phyloP scores from a whole-genome alignment of 2,329 filamentous ascomycete species.

The Fusarium tuaranense region DNA sequence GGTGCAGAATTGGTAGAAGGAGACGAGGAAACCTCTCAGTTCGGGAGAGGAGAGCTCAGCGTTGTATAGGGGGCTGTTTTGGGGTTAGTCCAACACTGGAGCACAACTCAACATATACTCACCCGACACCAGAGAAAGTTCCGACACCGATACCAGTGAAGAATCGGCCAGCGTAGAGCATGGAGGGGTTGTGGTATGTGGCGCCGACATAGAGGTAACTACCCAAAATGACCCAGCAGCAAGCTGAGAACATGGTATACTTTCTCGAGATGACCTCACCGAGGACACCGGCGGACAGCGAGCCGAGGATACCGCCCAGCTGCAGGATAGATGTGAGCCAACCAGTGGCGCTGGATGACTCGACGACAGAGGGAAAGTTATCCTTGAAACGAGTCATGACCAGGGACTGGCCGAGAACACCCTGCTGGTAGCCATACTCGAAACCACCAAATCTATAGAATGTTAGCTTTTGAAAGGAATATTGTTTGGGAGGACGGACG shows the following conservation, averaged over 20 bases:
- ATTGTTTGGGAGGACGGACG: constrained; percentile 19
- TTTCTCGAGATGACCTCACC: constrained; percentile 63
- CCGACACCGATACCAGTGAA: constrained; percentile 63
- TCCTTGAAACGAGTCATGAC: constrained; percentile 64
- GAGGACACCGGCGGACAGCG: constrained; percentile 59
- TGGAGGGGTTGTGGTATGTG: constrained; percentile 49
- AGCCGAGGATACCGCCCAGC: constrained; percentile 62
- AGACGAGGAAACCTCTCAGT: constrained; percentile 74
- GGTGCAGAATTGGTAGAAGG: constrained; percentile 68
- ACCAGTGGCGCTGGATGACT: constrained; percentile 59
- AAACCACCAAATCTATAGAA: constrained; percentile 38
- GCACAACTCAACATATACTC: not conserved
- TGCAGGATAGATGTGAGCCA: constrained; percentile 65
- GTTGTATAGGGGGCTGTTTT: constrained; percentile 56
- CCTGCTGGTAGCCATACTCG: constrained; percentile 57
- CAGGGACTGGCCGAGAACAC: constrained; percentile 64
- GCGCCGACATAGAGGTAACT: constrained; percentile 60
- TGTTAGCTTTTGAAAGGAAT: not conserved
- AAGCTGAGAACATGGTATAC: constrained; percentile 64
- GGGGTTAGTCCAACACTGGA: not conserved
- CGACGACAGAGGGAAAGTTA: constrained; percentile 61
- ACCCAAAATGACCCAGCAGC: constrained; percentile 59
- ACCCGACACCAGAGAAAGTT: constrained; percentile 56
- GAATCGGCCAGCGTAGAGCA: constrained; percentile 62
- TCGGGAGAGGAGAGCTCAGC: constrained; percentile 70